phyloP scores from a whole-genome alignment of 1,284 basidiomycete genomes.

The Boletus semigastroideus region DNA sequence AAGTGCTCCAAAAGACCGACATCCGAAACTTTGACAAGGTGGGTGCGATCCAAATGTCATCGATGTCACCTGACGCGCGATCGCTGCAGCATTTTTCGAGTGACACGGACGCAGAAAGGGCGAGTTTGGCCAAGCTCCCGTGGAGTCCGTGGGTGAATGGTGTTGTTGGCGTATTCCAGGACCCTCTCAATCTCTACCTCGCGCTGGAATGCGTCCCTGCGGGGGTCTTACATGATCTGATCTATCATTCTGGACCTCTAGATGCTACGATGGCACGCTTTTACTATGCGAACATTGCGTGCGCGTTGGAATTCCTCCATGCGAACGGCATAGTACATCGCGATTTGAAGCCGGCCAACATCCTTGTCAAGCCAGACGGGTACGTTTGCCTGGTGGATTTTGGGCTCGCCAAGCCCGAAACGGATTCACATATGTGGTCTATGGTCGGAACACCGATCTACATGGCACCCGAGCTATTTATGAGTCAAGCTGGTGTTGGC shows the following conservation, averaged over 20 bases:
- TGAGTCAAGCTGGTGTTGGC: slow-evolving; percentile 43
- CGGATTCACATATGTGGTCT: slow-evolving; percentile 14
- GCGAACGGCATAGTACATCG: slow-evolving; percentile 74
- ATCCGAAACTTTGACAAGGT: slow-evolving; percentile 33
- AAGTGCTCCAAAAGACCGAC: slow-evolving; percentile 38
- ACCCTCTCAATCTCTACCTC: slow-evolving; percentile 47
- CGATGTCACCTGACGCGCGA: not conserved
- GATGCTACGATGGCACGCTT: slow-evolving; percentile 39
- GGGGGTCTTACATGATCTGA: slow-evolving; percentile 40
- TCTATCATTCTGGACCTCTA: slow-evolving; percentile 35
- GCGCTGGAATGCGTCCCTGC: slow-evolving; percentile 48
- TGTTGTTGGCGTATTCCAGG: slow-evolving; percentile 44
- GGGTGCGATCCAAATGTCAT: slow-evolving; percentile 4
- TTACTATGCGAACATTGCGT: slow-evolving; percentile 61
- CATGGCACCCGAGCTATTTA: slow-evolving; percentile 69
- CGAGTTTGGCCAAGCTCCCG: slow-evolving; percentile 38
- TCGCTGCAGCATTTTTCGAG: slow-evolving; percentile 20
- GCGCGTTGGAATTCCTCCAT: slow-evolving; percentile 73
- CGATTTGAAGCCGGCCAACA: slow-evolving; percentile 86
- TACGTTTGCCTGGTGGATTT: slow-evolving; percentile 76
- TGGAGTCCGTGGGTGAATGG: slow-evolving; percentile 55
- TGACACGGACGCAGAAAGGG: slow-evolving; percentile 41
- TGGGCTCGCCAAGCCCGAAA: slow-evolving; percentile 55
- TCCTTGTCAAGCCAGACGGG: slow-evolving; percentile 63
- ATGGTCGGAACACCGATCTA: slow-evolving; percentile 67